These are phyloP conservation scores for Pestalotiopsis sp. DNA, from an alignment of 2,329 filamentous ascomycete genomes.

Conservation along the genomic window DNA sequence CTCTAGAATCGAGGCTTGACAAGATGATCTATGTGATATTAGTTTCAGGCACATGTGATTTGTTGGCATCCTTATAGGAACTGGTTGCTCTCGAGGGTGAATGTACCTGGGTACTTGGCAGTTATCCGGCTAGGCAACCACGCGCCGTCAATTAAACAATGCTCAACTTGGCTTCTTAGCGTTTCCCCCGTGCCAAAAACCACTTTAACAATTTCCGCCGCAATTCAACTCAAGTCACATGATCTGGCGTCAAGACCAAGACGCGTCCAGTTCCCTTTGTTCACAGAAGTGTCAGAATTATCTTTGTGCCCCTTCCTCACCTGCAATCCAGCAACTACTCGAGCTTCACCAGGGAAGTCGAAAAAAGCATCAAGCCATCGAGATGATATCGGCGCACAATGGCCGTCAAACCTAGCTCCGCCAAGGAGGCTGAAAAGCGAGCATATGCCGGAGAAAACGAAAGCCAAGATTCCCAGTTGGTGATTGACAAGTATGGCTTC, in stretches of 20 bases:
- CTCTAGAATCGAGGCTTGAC: too few species aligned
- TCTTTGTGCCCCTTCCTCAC: background rate
- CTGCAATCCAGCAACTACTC: background rate
- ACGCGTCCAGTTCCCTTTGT: background rate
- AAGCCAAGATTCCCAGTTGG: constrained; percentile 29
- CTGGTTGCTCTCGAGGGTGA: too few species aligned
- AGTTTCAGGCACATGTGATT: too few species aligned
- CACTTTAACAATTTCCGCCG: background rate
- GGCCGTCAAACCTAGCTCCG: background rate
- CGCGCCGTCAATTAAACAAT: background rate
- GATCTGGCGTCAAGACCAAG: background rate
- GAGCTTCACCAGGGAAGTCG: too few species aligned
- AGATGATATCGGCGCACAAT: background rate
- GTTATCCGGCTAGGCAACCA: background rate
- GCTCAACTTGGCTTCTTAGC: background rate
- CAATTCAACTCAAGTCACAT: background rate
- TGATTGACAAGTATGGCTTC: constrained; percentile 21
- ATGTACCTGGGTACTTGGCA: background rate
- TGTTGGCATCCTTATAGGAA: too few species aligned
- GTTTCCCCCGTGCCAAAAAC: background rate
- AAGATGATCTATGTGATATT: too few species aligned
- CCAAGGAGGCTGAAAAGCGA: constrained; percentile 16
- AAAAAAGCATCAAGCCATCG: background rate
- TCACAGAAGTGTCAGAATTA: background rate
- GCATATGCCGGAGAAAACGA: constrained; percentile 23